Evolutionary conservation across 768 basidiomycete genomes (phyloP).

Genomic region (Suillus variegatus): DNA sequence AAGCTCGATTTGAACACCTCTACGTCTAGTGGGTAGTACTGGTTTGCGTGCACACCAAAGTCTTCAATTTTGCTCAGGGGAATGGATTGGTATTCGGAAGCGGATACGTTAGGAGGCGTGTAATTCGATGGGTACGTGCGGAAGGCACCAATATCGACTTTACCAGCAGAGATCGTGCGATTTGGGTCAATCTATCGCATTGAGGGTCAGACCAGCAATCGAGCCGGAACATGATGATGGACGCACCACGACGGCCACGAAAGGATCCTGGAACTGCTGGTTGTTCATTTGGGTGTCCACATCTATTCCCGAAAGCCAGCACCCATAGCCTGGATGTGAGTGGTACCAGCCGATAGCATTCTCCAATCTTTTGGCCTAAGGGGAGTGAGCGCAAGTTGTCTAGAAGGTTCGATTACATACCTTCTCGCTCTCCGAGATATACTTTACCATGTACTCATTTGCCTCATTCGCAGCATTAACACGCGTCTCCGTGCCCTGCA

Average conservation of each 20-base stretch:
- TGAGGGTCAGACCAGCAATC: neutral
- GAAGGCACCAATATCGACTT: conserved; percentile 99
- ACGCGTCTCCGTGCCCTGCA: conserved; percentile 97
- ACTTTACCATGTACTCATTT: conserved; percentile 98
- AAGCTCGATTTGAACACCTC: conserved; percentile 92
- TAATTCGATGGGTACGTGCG: conserved; percentile 96
- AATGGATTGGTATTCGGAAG: conserved; percentile 94
- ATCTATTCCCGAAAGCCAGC: conserved; percentile 99
- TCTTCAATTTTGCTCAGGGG: conserved; percentile 98
- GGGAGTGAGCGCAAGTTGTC: neutral
- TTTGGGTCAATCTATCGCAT: conserved; percentile 87
- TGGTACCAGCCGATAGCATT: conserved; percentile 98
- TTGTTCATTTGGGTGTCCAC: conserved; percentile 96
- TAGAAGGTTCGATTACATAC: conserved; percentile 37
- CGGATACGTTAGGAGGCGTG: conserved; percentile 68
- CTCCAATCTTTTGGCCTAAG: conserved; percentile 79
- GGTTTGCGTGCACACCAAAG: conserved; percentile 96
- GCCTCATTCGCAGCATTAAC: conserved; percentile 96
- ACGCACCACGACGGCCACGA: conserved; percentile 93
- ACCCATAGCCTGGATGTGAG: conserved; percentile 98
- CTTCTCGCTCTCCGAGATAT: conserved; percentile 77
- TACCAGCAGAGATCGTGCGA: conserved; percentile 96
- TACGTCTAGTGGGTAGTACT: conserved; percentile 93
- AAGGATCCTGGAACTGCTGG: conserved; percentile 94
- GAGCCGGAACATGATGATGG: neutral